Evolutionary conservation across 371 early-diverging fungal genomes (phyloP).

Genomic region (Lichtheimia hyalospora): DNA sequence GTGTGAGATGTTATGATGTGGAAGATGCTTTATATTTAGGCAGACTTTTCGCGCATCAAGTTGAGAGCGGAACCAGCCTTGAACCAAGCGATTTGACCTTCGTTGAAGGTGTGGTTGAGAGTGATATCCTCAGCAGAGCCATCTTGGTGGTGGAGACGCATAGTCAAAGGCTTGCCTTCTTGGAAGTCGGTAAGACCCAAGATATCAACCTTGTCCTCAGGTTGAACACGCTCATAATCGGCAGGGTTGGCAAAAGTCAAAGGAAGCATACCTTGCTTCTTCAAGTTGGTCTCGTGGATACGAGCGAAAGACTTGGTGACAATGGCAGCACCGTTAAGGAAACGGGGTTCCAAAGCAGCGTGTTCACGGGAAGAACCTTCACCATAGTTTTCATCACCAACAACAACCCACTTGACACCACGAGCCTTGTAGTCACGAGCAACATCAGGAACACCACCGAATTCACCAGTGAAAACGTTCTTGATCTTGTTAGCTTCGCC

Average conservation of each 20-base stretch:
- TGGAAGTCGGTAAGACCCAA: slow-evolving; percentile 72
- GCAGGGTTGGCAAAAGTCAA: slow-evolving; percentile 89
- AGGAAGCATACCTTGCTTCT: slow-evolving; percentile 98
- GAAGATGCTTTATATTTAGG: slow-evolving; percentile 5
- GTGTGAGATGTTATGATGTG: too few relatives aligned
- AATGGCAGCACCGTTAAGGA: slow-evolving; percentile 82
- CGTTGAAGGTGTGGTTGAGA: slow-evolving; percentile 96
- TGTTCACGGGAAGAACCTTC: slow-evolving; percentile 98
- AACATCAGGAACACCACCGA: slow-evolving; percentile 83
- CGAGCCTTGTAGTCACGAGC: slow-evolving; percentile 87
- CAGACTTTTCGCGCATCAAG: slow-evolving; percentile 56
- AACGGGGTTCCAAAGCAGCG: slow-evolving; percentile 92
- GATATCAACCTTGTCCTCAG: slow-evolving; percentile 73
- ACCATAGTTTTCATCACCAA: slow-evolving; percentile 97
- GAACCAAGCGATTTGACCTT: slow-evolving; percentile 92
- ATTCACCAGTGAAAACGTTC: slow-evolving; percentile 69
- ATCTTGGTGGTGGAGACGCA: slow-evolving; percentile 66
- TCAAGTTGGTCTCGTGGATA: slow-evolving; percentile 98
- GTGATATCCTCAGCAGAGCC: slow-evolving; percentile 80
- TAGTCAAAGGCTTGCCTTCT: slow-evolving; percentile 74
- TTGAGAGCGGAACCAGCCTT: slow-evolving; percentile 94
- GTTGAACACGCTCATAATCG: slow-evolving; percentile 82
- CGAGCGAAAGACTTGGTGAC: slow-evolving; percentile 94
- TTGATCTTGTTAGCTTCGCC: slow-evolving; percentile 69
- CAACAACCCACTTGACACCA: slow-evolving; percentile 82